phyloP scores from a whole-genome alignment of 805 yeast species.

The Starmerella kuoi region DNA sequence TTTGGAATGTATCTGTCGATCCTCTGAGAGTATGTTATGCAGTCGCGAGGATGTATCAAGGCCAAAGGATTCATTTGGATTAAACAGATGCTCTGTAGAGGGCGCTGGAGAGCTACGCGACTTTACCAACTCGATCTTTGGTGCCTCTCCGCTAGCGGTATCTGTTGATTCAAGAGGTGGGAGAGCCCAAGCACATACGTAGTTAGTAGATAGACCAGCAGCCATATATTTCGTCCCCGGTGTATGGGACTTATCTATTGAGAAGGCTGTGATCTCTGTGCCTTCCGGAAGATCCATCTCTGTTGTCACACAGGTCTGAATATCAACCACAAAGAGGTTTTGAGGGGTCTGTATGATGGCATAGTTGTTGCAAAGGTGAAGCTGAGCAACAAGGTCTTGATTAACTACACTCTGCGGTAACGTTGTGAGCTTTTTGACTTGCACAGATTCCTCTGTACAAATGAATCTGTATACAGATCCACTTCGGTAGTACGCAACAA shows the following conservation, averaged over 20 bases:
- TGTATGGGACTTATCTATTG: slow-evolving; percentile 12
- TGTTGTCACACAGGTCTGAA: neutral
- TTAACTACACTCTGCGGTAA: slow-evolving; percentile 2
- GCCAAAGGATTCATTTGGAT: too few relatives aligned
- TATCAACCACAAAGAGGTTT: slow-evolving; percentile 7
- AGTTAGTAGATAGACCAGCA: slow-evolving; percentile 10
- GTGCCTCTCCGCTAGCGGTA: neutral
- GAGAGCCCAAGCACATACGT: slow-evolving; percentile 12
- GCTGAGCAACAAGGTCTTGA: slow-evolving; percentile 1
- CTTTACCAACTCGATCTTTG: neutral
- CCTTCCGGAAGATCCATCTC: slow-evolving; percentile 4
- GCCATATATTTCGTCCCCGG: slow-evolving; percentile 10
- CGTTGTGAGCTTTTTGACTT: neutral
- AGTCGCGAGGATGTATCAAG: neutral
- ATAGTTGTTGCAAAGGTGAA: slow-evolving; percentile 10
- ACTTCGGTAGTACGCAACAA: slow-evolving; percentile 8
- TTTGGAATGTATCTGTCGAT: slow-evolving; percentile 2
- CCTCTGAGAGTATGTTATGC: neutral
- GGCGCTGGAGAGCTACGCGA: neutral
- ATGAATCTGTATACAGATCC: slow-evolving; percentile 7
- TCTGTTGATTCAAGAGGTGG: slow-evolving; percentile 1
- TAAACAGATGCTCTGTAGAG: too few relatives aligned
- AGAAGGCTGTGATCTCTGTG: slow-evolving; percentile 10
- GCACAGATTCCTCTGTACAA: neutral
- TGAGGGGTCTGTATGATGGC: slow-evolving; percentile 7